Evolutionary conservation across 2,329 filamentous ascomycete genomes (phyloP), one percentile per base, ranked within the genome.

Genomic region (Aspergillus glaucus): DNA sequence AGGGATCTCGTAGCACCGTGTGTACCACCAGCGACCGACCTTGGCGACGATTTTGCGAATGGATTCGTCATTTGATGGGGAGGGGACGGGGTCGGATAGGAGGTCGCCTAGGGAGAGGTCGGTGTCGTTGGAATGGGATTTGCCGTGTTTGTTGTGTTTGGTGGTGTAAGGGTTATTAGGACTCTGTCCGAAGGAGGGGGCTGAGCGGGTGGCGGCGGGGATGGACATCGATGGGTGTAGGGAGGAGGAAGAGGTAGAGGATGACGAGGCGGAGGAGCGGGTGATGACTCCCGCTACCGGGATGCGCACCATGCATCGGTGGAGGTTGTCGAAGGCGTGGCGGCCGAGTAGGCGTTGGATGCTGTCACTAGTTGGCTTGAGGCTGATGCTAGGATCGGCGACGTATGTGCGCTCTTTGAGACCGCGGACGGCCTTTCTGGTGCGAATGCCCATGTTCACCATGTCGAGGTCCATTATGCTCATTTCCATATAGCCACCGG

Each of bases 21-120:
- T 87, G 69, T 95, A 97, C 93, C 93, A 98, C 89, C 92, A 97
- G 40, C 93, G 80, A 2, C 90, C 92, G 9, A 97, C 92, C 54
- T 84, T 86, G 14, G 90, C 86, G 19, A 97, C 90, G 78, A 95
- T 95, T 62, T 88, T 91, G 12, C 89, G 88, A 62, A 97, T 95
- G 56, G 83, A 85, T 62, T 90, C 88, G 57, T 95, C 89, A 19
- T 86, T 85, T 12, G 79, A 75, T 0, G 81, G 76, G 6, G 82
- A 80, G n/a, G 83, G 78, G n/a, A 81, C 79, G 32, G 84, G 78
- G 55, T 88, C 84, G 26, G 78, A 82, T 69, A 89, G 85, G 71
- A 89, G 82, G 61, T 90, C 86, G 1, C 83, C 82, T 1, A 90
- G 73, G 4, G 71, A 72, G 12, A 72, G 54, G 36, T 73, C 69